Conservation (phyloP, 345 rosid genomes). For the Ricinus communis region DNA sequence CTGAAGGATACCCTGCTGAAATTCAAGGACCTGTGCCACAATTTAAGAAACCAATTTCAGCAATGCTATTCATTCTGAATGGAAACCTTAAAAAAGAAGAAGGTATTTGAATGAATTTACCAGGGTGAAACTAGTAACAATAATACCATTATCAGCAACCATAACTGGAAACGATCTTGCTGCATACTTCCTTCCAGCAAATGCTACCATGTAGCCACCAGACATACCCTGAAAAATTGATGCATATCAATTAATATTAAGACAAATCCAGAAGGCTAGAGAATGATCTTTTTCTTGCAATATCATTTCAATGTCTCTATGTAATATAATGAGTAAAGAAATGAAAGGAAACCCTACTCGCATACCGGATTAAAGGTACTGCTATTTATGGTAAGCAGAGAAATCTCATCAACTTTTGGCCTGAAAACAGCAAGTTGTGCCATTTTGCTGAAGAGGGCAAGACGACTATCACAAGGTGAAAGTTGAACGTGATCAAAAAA, state of each 20-base stretch:
- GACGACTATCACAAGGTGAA: conserved; percentile 88
- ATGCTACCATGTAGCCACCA: conserved; percentile 85
- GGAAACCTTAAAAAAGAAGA: neutral
- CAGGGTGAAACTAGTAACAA: conserved; percentile 73
- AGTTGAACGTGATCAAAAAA: conserved; percentile 60
- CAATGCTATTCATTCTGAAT: neutral
- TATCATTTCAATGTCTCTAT: too few species aligned
- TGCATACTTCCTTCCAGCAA: conserved; percentile 85
- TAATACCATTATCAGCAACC: conserved; percentile 57
- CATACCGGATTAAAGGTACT: conserved; percentile 55
- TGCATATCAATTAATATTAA: too few species aligned
- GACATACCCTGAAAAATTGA: conserved; percentile 32
- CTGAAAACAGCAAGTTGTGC: conserved; percentile 73
- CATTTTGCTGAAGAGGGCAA: conserved; percentile 41
- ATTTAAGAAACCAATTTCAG: neutral
- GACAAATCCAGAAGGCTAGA: too few species aligned
- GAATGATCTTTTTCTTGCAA: too few species aligned
- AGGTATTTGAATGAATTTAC: conserved; percentile 30
- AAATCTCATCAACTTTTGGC: conserved; percentile 77
- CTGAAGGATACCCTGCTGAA: conserved; percentile 71
- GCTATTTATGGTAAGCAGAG: conserved; percentile 74
- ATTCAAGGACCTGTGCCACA: conserved; percentile 64
- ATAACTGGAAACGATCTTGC: conserved; percentile 77
- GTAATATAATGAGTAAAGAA: too few species aligned
- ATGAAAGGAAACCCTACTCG: neutral